Evolutionary conservation across 2,329 filamentous ascomycete genomes (phyloP), one percentile per base, ranked within the genome.

Genomic region (Aspergillus uvarum): DNA sequence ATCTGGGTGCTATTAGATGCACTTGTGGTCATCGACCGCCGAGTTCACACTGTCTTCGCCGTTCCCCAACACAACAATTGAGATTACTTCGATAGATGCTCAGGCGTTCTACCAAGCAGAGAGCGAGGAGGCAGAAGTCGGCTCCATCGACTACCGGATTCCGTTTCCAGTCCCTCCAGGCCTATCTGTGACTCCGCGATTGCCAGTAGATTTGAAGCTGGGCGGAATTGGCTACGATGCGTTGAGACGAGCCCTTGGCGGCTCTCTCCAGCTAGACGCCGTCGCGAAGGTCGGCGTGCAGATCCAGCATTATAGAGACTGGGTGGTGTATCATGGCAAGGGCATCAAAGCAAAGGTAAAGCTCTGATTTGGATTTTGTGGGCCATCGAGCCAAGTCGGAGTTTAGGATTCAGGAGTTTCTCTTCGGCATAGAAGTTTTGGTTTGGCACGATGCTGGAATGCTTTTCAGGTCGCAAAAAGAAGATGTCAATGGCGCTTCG

Each of bases 41-140:
- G 87, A 89, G 0, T 97, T 99, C 75, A 87, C 85, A 0, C 82
- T 98, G 22, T 83, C 88, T 44, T 97, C 93, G 0, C 95, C 95
- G 0, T 80, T 98, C 8, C 77, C 81, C 47, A 80, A 87, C 59
- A 89, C 89, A 54, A 91, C 87, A 0, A 77, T 98, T 19, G 90
- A 87, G 67, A 84, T 99, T 63, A 91, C 91, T 42, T 83, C 82
- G 54, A 84, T 98, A 68, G 89, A 96, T 70, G 94, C 94, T 6
- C 92, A 89, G 1, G 92, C 95, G 0, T 89, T 87, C 62, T 96
- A 96, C 75, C 92, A 96, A 64, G 85, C 90, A 62, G 90, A 87
- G 8, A 87, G 94, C 56, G 84, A 90, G 62, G 90, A 87, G 8
- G 87, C 94, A 55, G 84, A 87, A 1, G 82, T 96, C 0, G 95